Evolutionary conservation across 2,329 filamentous ascomycete species (phyloP).

Genomic region (Cercospora sp.): DNA sequence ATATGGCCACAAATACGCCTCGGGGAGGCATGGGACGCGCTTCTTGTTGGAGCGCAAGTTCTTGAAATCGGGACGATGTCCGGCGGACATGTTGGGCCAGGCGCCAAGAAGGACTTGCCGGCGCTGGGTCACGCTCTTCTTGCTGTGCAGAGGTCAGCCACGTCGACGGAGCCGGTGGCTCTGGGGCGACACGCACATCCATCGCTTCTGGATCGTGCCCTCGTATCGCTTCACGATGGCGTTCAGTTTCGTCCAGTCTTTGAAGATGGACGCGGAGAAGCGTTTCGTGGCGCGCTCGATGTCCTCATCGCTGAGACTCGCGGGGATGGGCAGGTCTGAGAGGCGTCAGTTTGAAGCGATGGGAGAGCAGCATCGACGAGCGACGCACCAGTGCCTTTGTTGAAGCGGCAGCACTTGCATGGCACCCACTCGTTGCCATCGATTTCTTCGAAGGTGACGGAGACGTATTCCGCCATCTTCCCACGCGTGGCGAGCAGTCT

Average conservation of each 20-base stretch:
- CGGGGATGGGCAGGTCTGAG: constrained; percentile 28
- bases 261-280: constrained; percentile 39
- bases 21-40: constrained; percentile 26
- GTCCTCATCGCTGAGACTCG: constrained; percentile 23
- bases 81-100: constrained; percentile 53
- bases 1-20: constrained; percentile 53
- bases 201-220: constrained; percentile 53
- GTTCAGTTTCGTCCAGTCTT: constrained; percentile 40
- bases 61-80: constrained; percentile 56
- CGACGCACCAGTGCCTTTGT: constrained; percentile 17
- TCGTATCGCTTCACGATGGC: constrained; percentile 55
- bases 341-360: not conserved
- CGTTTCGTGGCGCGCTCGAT: constrained; percentile 27
- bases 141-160: constrained; percentile 32
- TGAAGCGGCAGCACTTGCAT: constrained; percentile 32
- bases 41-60: constrained; percentile 32
- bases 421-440: constrained; percentile 22
- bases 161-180: no score
- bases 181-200: constrained; percentile 38
- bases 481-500: not conserved
- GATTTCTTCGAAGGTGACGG: constrained; percentile 30
- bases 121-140: constrained; percentile 53
- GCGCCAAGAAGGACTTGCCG: constrained; percentile 49
- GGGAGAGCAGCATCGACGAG: not conserved
- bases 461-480: constrained; percentile 23